Evolutionary conservation across 2,329 filamentous ascomycete species (phyloP), one percentile per base, ranked within the genome.

Genomic region (Cordyceps militaris): DNA sequence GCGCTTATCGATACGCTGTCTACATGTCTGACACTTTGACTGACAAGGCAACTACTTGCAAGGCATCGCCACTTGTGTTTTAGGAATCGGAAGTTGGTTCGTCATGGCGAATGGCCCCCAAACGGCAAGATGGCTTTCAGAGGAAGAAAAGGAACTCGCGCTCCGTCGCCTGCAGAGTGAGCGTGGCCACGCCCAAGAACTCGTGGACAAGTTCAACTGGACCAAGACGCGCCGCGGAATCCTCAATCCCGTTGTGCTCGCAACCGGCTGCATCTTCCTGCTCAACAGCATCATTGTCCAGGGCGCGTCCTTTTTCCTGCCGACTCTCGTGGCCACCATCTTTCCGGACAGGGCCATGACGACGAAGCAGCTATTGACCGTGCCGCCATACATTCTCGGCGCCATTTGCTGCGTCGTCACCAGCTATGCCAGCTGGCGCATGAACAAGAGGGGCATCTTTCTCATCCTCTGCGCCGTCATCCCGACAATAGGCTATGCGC

Each of bases 211-310:
- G 52, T 73, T 87, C 21, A 81, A 85, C 67, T 84, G 69, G 26
- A 70, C 63, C 38, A 89, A 88, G 71, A 74, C 82, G 0, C 63
- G 82, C 42, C 75, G 76, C 3, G 87, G 86, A 8, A 83, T 89
- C 62, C 78, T 83, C 68, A 84, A 78, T 62, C 87, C 87, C 0
- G 77, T 87, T 9, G 70, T 68, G 2, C 58, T 74, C 4, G 59
- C 70, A 0, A 86, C 79, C 0, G 69, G 81, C 0, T 70, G 82
- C 62, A 79, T 86, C 61, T 86, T 87, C 71, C 70, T 87, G 1
- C 76, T 87, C 58, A 75, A 84, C 74, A 87, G 85, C 70, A 82
- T 90, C 66, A 89, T 86, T 0, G 86, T 89, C 1, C 85, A 89
- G 66, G 86, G 86, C 4, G 75, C 89, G 2, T 83, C 83, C 2